Percentiles rank a stretch among this genome's conserved stretches.
Evolutionary conservation across 2,329 filamentous ascomycete genomes (phyloP).

Genomic region (Botrytis medusae): DNA sequence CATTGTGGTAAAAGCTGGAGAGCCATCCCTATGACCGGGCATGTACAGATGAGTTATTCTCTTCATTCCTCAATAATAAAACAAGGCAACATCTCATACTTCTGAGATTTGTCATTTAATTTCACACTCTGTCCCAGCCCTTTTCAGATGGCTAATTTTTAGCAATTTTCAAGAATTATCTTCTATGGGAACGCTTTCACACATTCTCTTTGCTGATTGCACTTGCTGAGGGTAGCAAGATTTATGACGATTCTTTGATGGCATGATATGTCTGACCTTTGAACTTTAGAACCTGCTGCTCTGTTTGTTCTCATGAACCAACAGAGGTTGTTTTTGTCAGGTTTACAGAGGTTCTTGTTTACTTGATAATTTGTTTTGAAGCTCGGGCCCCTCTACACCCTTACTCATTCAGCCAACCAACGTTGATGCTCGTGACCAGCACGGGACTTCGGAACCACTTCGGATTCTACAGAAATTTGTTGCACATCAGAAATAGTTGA

Average conservation of each 20-base stretch:
- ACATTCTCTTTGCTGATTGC: neutral
- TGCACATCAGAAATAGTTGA: neutral
- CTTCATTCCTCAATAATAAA: neutral
- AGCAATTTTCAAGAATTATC: neutral
- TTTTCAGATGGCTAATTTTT: no score
- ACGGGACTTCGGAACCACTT: neutral
- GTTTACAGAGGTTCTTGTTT: neutral
- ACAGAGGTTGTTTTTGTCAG: neutral
- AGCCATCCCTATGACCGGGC: neutral
- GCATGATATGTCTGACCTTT: neutral
- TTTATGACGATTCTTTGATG: neutral
- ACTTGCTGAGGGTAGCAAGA: neutral
- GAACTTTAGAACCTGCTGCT: neutral
- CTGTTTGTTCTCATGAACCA: neutral
- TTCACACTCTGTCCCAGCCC: neutral
- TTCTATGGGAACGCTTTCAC: neutral
- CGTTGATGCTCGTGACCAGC: neutral
- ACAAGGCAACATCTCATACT: neutral
- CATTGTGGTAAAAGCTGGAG: neutral
- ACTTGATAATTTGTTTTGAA: no score
- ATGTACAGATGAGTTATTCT: neutral
- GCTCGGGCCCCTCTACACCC: neutral
- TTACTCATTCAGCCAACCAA: neutral
- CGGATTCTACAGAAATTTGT: neutral
- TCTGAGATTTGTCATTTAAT: neutral